Evolutionary conservation across 441 rosid genomes (phyloP).

Genomic region (Arabidopsis lyrata): DNA sequence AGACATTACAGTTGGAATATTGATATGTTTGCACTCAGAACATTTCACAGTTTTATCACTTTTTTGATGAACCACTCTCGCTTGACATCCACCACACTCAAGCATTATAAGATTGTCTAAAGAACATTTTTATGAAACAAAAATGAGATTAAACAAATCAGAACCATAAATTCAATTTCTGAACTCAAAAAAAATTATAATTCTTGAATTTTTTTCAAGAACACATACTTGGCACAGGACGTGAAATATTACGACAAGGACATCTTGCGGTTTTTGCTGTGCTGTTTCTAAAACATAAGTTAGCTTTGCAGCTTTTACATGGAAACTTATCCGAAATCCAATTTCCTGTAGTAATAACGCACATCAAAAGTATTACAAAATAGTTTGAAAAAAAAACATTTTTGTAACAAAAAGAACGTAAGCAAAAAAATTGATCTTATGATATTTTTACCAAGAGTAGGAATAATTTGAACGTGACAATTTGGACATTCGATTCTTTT

Average conservation of each 20-base stretch:
- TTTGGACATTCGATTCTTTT: slow-evolving; percentile 9
- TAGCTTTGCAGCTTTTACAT: slow-evolving; percentile 29
- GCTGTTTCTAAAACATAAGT: neutral
- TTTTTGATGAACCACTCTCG: slow-evolving; percentile 10
- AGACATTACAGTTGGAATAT: slow-evolving; percentile 18
- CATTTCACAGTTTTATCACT: slow-evolving; percentile 38
- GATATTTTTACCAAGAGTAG: slow-evolving; percentile 36
- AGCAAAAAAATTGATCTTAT: neutral
- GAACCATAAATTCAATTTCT: neutral
- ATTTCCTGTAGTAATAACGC: slow-evolving; percentile 24
- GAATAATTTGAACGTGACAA: slow-evolving; percentile 27
- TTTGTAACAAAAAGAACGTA: neutral
- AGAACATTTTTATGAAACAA: neutral
- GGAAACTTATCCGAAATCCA: neutral
- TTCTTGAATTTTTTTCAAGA: neutral
- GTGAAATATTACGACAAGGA: slow-evolving; percentile 3
- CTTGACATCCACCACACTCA: slow-evolving; percentile 37
- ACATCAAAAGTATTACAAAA: slow-evolving; percentile 7
- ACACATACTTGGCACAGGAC: slow-evolving; percentile 27
- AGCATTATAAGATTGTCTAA: slow-evolving; percentile 19
- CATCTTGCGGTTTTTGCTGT: slow-evolving; percentile 6
- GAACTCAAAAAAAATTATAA: neutral
- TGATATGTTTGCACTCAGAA: slow-evolving; percentile 37
- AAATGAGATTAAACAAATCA: neutral
- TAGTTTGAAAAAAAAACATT: neutral